A percentile compares a stretch with the other conserved stretches of the same genome.
phyloP scores from a whole-genome alignment of 2,329 filamentous ascomycete genomes.

The Aspergillus hortae region DNA sequence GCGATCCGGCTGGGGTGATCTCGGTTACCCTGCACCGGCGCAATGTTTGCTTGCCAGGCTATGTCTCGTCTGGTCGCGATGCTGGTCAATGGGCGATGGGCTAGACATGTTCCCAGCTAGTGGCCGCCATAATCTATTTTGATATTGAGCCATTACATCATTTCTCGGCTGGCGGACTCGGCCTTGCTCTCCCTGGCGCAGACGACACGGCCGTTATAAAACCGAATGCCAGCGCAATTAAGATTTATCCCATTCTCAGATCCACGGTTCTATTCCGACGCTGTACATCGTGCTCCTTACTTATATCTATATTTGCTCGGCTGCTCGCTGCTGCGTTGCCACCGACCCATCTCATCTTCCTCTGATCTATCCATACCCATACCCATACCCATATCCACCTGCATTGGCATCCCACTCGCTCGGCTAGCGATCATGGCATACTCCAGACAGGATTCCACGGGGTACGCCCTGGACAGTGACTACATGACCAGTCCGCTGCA shows the following conservation, averaged over 20 bases:
- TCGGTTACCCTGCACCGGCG: slow-evolving; percentile 16
- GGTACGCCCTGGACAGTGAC: slow-evolving; percentile 11
- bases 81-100: background rate
- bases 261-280: slow-evolving; percentile 13
- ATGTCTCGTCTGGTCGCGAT: background rate
- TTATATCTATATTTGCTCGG: background rate
- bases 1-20: slow-evolving; percentile 25
- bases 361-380: background rate
- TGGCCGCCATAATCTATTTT: background rate
- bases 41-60: background rate
- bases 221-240: slow-evolving; percentile 3
- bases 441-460: slow-evolving; percentile 6
- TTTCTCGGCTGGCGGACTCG: slow-evolving; percentile 5
- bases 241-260: slow-evolving; percentile 7
- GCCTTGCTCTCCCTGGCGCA: background rate
- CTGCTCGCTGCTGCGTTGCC: background rate
- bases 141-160: slow-evolving; percentile 11
- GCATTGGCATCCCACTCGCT: background rate
- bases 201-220: slow-evolving; percentile 11
- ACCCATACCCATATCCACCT: background rate
- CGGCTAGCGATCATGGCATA: slow-evolving; percentile 6
- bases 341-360: background rate
- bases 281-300: background rate
- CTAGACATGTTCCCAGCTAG: too few relatives aligned
- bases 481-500: slow-evolving; percentile 13